Evolutionary conservation across 1,284 basidiomycete species (phyloP), one percentile per base, ranked within the genome.

Genomic region (Mixia osmundae): DNA sequence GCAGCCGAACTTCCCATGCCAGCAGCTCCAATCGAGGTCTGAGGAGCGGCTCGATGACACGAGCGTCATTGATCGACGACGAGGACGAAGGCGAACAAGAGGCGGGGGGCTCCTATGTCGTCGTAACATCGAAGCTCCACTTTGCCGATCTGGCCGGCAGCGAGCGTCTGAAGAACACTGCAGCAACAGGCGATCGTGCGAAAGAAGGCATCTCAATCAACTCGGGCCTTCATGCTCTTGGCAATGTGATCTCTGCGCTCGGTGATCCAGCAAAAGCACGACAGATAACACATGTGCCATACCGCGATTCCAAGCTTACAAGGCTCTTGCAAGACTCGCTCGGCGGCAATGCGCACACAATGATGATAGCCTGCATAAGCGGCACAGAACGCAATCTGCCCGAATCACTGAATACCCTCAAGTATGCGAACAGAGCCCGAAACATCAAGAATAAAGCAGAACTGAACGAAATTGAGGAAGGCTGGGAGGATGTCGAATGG

Each of bases 351-450:
- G 77, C 89, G 1, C 77, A 91, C 52, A 97, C 91, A 3, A 72
- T 94, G 45, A 97, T 97, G 91, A 85, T 97, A 47, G 89, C 89
- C 8, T 97, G 91, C 57, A 76, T 95, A 42, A 89, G 83, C 45
- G 78, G 87, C 9, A 76, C 76, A 1, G 91, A 97, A 57, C 89
- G 72, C 69, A 99, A 99, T 57, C 69, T 78, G 4, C 72, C 66
- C 45, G 89, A 99, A 59, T 95, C 91, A 0, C 65, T 94, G 47
- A 94, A 91, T 56, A 99, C 89, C 5, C 68, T 99, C 51, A 94
- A 95, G 57, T 99, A 97, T 53, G 91, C 91, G 25, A 89, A 94
- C 47, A 76, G 91, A 20, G 91, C 89, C 1, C 65, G 87, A 46
- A 91, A 91, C 53, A 97, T 99, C 64, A 89, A 89, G 61, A 99